Conservation (phyloP, 768 basidiomycete species). For the Xerocomus potaroensis region DNA sequence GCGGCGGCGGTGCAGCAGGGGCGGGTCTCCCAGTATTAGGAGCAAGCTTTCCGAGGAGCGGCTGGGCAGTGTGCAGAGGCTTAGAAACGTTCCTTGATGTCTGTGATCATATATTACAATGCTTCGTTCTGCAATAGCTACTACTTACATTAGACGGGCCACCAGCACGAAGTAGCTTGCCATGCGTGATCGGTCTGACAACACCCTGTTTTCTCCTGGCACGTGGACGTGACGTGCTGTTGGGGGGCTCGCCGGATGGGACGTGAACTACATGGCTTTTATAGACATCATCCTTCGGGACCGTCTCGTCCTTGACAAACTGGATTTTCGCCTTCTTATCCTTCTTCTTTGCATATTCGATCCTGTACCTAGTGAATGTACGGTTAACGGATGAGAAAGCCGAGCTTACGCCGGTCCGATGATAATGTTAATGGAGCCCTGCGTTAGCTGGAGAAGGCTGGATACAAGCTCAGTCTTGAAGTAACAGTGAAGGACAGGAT, state of each 20-base stretch:
- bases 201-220: slow-evolving; percentile 86
- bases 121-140: not conserved
- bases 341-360: slow-evolving; percentile 95
- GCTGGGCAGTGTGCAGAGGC: slow-evolving; percentile 43
- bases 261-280: slow-evolving; percentile 93
- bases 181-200: slow-evolving; percentile 79
- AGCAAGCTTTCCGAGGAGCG: slow-evolving; percentile 57
- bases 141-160: slow-evolving; percentile 59
- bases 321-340: slow-evolving; percentile 88
- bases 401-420: slow-evolving; percentile 71
- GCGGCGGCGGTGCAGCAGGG: slow-evolving; percentile 33
- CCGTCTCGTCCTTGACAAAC: slow-evolving; percentile 84
- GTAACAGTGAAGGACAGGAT: slow-evolving; percentile 83
- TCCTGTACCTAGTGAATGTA: slow-evolving; percentile 40
- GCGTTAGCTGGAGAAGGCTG: slow-evolving; percentile 76
- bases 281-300: slow-evolving; percentile 76
- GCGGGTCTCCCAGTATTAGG: slow-evolving; percentile 23
- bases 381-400: not conserved
- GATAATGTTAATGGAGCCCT: slow-evolving; percentile 65
- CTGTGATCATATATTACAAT: slow-evolving; percentile 26
- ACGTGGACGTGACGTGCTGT: slow-evolving; percentile 76
- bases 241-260: slow-evolving; percentile 80
- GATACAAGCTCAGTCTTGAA: slow-evolving; percentile 96
- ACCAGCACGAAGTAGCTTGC: slow-evolving; percentile 73
- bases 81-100: slow-evolving; percentile 39